phyloP scores from a whole-genome alignment of 148 eudicot genomes.

The Polygonum maritimum region DNA sequence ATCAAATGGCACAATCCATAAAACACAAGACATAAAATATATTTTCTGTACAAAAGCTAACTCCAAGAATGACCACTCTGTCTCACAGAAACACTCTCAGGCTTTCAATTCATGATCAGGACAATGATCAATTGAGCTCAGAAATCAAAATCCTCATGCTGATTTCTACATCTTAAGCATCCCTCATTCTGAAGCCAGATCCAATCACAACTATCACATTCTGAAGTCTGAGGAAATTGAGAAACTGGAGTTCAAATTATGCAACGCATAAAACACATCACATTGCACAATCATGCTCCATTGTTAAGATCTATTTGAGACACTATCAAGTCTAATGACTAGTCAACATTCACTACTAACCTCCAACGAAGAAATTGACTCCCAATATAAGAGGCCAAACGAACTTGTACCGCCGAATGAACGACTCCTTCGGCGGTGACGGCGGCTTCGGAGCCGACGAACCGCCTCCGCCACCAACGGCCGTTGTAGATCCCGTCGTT shows the following conservation, averaged over 20 bases:
- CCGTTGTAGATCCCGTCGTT: not conserved
- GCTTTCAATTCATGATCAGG: too few species aligned
- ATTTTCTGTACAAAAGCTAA: too few species aligned
- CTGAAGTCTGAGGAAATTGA: not conserved
- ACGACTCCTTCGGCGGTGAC: slow-evolving; percentile 24
- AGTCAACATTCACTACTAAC: not conserved
- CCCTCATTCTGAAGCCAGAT: not conserved
- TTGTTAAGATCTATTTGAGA: not conserved
- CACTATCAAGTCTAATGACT: not conserved
- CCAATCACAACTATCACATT: not conserved
- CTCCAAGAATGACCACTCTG: too few species aligned
- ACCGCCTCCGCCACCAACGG: slow-evolving; percentile 11
- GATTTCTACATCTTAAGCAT: not conserved
- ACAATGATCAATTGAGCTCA: not conserved
- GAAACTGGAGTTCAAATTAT: not conserved
- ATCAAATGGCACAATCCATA: too few species aligned
- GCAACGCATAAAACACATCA: not conserved
- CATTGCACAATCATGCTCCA: not conserved
- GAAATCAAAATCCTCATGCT: not conserved
- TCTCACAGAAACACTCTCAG: too few species aligned
- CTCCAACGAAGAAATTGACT: slow-evolving; percentile 54
- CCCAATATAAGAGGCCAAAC: slow-evolving; percentile 67
- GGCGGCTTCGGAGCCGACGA: slow-evolving; percentile 17
- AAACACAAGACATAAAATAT: too few species aligned
- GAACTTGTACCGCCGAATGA: slow-evolving; percentile 62